phyloP scores from a whole-genome alignment of 2,329 filamentous ascomycete species.

The Rhinocladiella mackenziei region DNA sequence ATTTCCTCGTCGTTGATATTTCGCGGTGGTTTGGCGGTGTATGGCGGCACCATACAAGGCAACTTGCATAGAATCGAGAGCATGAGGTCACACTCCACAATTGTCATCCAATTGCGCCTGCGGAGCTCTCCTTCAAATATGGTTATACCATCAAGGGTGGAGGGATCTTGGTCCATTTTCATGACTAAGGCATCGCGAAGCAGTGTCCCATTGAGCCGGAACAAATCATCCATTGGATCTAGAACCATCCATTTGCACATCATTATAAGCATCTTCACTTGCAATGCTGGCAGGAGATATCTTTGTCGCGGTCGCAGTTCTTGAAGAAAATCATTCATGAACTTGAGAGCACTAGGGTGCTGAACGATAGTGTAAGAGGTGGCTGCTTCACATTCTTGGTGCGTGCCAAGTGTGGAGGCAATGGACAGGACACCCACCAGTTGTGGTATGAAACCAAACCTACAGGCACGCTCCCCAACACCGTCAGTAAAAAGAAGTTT shows the following conservation, averaged over 20 bases:
- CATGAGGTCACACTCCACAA: conserved; percentile 33
- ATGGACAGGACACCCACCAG: conserved; percentile 24
- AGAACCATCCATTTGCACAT: conserved; percentile 22
- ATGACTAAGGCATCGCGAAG: conserved; percentile 24
- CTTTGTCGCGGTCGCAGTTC: conserved; percentile 10
- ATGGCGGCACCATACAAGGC: conserved; percentile 25
- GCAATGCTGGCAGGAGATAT: conserved; percentile 21
- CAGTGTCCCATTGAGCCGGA: conserved; percentile 22
- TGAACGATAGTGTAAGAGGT: conserved; percentile 13
- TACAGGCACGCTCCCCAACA: conserved; percentile 12
- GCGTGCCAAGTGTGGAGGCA: conserved; percentile 20
- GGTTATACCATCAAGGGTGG: conserved; percentile 4
- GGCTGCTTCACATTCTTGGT: conserved; percentile 22
- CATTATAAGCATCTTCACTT: conserved; percentile 23
- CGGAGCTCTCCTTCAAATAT: conserved; percentile 32
- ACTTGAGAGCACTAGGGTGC: conserved; percentile 11
- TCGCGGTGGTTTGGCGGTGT: conserved; percentile 18
- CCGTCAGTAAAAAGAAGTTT: conserved; percentile 20
- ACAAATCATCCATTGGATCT: conserved; percentile 20
- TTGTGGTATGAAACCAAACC: conserved; percentile 22
- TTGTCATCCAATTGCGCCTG: conserved; percentile 32
- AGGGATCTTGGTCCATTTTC: conserved; percentile 24
- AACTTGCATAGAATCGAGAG: conserved; percentile 28
- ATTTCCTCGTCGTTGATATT: conserved; percentile 28
- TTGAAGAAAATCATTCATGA: conserved; percentile 19